Conservation (phyloP, 148 eudicot genomes). For the Rhododendron ferrugineum region DNA sequence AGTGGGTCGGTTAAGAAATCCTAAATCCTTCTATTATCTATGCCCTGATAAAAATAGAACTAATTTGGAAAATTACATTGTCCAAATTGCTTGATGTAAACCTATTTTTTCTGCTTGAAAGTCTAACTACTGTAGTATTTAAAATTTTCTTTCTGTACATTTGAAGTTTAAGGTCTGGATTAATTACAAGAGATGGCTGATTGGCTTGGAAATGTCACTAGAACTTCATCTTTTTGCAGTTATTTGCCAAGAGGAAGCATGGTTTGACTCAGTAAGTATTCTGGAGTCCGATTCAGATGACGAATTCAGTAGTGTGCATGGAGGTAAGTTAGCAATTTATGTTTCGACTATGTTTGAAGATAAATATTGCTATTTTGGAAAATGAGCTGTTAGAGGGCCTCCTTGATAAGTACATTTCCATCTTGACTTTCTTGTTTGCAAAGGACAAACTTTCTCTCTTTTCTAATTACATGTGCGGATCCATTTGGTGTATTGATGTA, state of each 20-base stretch:
- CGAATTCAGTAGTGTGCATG: conserved; percentile 52
- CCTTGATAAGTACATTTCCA: background rate
- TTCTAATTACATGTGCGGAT: background rate
- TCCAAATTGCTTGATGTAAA: background rate
- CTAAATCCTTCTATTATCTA: background rate
- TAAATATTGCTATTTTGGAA: background rate
- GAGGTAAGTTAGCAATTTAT: conserved; percentile 31
- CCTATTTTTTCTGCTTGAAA: background rate
- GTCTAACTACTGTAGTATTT: background rate
- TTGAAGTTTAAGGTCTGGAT: background rate
- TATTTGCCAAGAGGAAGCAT: conserved; percentile 49
- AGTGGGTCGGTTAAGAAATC: background rate
- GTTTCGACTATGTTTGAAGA: background rate
- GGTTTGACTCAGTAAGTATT: conserved; percentile 52
- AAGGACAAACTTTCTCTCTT: background rate
- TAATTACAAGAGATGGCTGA: background rate
- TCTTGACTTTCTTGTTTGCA: background rate
- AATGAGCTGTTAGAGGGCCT: background rate
- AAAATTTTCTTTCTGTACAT: background rate
- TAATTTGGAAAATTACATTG: background rate
- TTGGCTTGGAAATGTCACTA: conserved; percentile 4
- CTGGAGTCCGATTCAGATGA: conserved; percentile 71
- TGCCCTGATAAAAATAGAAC: background rate
- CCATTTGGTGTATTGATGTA: background rate
- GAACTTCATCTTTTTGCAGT: conserved; percentile 20